phyloP scores from a whole-genome alignment of 306 rosid genomes.

The Quercus cerris region DNA sequence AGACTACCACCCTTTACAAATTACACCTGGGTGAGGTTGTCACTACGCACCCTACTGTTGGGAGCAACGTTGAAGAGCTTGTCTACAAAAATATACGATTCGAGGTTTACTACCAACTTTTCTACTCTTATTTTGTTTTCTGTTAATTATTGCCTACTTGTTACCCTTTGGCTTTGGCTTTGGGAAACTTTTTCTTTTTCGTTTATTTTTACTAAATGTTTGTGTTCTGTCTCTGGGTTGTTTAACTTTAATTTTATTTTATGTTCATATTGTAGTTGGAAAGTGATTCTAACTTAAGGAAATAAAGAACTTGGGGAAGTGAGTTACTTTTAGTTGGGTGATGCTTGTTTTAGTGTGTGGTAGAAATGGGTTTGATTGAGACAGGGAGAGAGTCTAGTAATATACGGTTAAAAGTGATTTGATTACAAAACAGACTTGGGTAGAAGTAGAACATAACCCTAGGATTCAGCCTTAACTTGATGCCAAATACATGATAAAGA shows the following conservation, averaged over 20 bases:
- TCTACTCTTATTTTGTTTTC: background rate
- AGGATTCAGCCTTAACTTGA: no score
- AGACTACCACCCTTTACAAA: slow-evolving; percentile 94
- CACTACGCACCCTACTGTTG: slow-evolving; percentile 94
- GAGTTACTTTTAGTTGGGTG: background rate
- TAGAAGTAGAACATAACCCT: no score
- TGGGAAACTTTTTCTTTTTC: background rate
- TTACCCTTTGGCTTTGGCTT: background rate
- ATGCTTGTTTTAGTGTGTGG: background rate
- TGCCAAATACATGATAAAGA: no score
- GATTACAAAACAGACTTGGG: no score
- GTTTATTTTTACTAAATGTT: background rate
- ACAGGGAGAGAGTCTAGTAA: background rate
- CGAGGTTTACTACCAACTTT: slow-evolving; percentile 48
- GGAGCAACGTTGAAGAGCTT: slow-evolving; percentile 96
- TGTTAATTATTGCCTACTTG: background rate
- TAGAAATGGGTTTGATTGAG: background rate
- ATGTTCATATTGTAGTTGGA: background rate
- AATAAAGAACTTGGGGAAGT: background rate
- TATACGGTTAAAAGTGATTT: no score
- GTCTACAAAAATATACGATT: slow-evolving; percentile 94
- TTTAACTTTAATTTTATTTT: background rate
- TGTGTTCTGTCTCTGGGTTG: background rate
- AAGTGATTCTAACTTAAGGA: background rate
- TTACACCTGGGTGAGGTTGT: slow-evolving; percentile 97